These are phyloP conservation scores for Zizania palustris DNA, from an alignment of 202 grass and related monocot genomes.

Conservation along the genomic window DNA sequence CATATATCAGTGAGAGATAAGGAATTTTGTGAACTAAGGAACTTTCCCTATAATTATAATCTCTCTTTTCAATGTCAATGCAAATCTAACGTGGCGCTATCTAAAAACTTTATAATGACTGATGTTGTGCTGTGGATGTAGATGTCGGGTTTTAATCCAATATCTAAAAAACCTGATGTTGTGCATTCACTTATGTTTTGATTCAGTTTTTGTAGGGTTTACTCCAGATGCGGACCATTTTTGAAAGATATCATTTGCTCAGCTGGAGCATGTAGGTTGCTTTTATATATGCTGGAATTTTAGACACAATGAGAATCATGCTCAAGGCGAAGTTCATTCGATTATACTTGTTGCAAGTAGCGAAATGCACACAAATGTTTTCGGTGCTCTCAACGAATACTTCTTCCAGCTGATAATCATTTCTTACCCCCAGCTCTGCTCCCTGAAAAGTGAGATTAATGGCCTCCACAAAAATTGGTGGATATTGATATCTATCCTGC, in stretches of 20 bases:
- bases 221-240: neutral
- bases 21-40: no score
- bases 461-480: neutral
- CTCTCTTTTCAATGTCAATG: no score
- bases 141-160: no score
- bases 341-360: neutral
- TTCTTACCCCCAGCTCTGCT: neutral
- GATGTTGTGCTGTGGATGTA: no score
- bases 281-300: neutral
- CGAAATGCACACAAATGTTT: neutral
- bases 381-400: neutral
- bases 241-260: neutral
- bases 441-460: neutral
- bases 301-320: neutral
- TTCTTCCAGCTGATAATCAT: neutral
- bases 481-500: constrained; percentile 8
- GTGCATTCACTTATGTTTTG: neutral
- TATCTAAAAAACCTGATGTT: no score
- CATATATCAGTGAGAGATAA: no score
- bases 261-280: neutral
- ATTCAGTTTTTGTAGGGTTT: neutral
- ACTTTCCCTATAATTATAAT: no score
- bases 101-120: no score
- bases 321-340: neutral
- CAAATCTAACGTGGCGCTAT: no score